Base-by-base conservation (phyloP, 2,329 filamentous ascomycete genomes). In the Alternaria incomplexa region DNA sequence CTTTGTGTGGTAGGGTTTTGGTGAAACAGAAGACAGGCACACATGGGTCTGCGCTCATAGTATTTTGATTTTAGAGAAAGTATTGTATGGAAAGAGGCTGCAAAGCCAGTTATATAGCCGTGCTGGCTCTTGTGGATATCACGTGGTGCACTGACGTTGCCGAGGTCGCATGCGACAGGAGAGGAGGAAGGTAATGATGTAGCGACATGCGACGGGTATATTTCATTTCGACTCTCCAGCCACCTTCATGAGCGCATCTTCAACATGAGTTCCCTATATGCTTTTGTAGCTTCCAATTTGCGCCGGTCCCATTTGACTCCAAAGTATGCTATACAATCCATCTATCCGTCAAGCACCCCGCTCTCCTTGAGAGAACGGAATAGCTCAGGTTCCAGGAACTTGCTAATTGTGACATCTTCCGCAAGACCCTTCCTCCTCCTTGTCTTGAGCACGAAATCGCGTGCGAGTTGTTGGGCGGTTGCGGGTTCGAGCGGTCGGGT, bases 371-470 rank as follows among this genome's bases (percentile, higher is more conserved):
- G 82, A 70, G 89, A 92, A 79, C 91, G 89, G 83, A 96, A 97
- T 65, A 98, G 89, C 79, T 98, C 96, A 1, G 93, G 93, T 83
- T 99, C 96, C 68, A 99, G 83, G 82, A 98, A 99, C 77, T 97
- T 97, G 79, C 93, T 93, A 59, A 98, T 93, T 28, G 91, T 95
- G 44, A 98, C 93, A 79, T 98, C 96, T 84, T 98, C 96, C 66
- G 93, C 95, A 65, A 99, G 81, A 2, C 96, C 96, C 86, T 99
- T 99, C 70, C 96, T 88, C 75, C 93, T 85, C 71, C 96, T 87
- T 10, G 96, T 99, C 87, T 99, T 99, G 66, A 98, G 87, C 57
- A 98, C 94, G 81, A 99, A 98, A 80, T 99, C 96, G 65, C 96
- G 87, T 1, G 96, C 96, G 52, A 94, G 96, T 22, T 92, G 93